A percentile compares a stretch with the other conserved stretches of the same genome.
Evolutionary conservation across 148 eudicot genomes (phyloP).

Genomic region (Suaeda aralocaspica): DNA sequence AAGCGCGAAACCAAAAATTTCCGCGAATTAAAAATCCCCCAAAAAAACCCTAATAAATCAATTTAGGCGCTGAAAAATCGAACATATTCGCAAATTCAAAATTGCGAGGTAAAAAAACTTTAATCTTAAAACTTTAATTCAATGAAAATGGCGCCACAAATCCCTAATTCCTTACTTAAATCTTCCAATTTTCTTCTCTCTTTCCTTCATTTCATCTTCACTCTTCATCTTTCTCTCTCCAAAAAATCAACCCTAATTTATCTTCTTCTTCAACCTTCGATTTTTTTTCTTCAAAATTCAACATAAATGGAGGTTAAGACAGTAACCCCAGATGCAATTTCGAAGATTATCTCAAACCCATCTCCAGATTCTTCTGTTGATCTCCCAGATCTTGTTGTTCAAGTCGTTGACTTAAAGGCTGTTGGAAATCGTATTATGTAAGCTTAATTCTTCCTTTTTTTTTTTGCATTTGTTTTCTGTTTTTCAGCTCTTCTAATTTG

Average conservation of each 20-base stretch:
- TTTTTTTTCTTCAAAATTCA: neutral
- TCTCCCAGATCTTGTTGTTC: constrained; percentile 55
- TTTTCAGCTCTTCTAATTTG: neutral
- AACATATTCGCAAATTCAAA: constrained; percentile 4
- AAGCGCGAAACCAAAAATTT: constrained; percentile 12
- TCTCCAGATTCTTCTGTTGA: constrained; percentile 61
- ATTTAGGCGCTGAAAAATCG: neutral
- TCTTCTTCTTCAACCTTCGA: neutral
- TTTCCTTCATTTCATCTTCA: neutral
- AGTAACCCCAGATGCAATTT: constrained; percentile 64
- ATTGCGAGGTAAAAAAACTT: neutral
- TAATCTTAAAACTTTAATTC: neutral
- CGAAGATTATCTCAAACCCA: constrained; percentile 61
- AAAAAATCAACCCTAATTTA: constrained; percentile 7
- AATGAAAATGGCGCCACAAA: constrained; percentile 21
- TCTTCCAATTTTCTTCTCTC: constrained; percentile 8
- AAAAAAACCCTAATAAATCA: neutral
- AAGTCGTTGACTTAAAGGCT: constrained; percentile 68
- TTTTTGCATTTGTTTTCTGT: too few relatives aligned
- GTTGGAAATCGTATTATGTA: constrained; percentile 62
- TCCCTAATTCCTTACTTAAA: constrained; percentile 12
- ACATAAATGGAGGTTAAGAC: constrained; percentile 36
- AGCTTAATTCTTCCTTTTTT: constrained; percentile 15
- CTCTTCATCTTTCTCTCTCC: neutral
- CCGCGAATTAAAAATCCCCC: neutral